Base-by-base conservation (phyloP, 2,329 filamentous ascomycete species). In the Aspergillus puulaauensis region DNA sequence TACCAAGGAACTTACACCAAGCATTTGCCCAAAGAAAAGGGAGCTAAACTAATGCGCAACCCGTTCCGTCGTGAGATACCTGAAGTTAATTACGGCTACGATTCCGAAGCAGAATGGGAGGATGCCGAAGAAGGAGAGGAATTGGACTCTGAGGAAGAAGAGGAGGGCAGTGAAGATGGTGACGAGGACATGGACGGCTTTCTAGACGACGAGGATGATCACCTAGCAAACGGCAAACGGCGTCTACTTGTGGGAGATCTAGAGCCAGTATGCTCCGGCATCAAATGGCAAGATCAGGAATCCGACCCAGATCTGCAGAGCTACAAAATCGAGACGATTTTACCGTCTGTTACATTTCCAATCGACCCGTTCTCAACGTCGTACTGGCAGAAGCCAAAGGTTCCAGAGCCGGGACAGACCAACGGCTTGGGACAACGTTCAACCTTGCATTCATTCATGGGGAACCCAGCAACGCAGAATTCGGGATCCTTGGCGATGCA, bases 131-230 rank as follows among this genome's bases (percentile, higher is more conserved):
- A 93, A 83, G 89, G 90, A 57, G 88, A 89, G 65, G 86, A 90
- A 52, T 73, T 89, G 2, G 77, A 83, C 49, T 85, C 83, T 3
- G 86, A 88, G 58, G 85, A 84, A 31, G 86, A 88, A 56, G 86
- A 89, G 6, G 79, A 82, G 9, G 80, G 81, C 53, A 84, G 81
- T 54, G 81, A 84, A 4, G 85, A 85, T 11, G 88, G 86, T n/a
- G 89, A 90, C 15, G 89, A 90, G 61, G 92, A 96, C 59, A 89
- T 96, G 87, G 90, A 91, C 4, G 93, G 87, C 17, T 97, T 97
- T 68, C 80, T 97, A 2, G 93, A 96, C 65, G 91, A 96, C 66
- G 90, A 90, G 6, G 90, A 96, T 53, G 90, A 95, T 73, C 67
- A 73, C 7, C 68, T 83, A 77, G 59, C 77, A 74, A 70, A 79